Base-by-base conservation (phyloP, 2,329 filamentous ascomycete genomes). In the Zalaria sp. region DNA sequence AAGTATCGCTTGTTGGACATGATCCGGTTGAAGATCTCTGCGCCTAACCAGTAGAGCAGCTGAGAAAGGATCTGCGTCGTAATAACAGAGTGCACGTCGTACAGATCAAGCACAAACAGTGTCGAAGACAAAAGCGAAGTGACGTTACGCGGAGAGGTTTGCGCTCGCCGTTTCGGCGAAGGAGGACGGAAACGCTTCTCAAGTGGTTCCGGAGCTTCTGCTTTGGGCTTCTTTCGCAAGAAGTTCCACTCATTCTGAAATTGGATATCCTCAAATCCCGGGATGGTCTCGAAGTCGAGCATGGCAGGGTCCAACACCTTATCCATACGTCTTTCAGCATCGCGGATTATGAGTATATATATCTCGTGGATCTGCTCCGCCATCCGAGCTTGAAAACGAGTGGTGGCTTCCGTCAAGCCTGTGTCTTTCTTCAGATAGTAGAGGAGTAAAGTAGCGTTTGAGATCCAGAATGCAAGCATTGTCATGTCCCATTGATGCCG, bases 211-310 rank as follows among this genome's bases (percentile, higher is more conserved):
- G 86, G 65, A 3, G 65, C 81, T 61, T 94, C 93, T 34, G 87
- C 79, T 51, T 93, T 87, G 46, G 82, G 77, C 61, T 94, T 96
- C 43, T 83, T 77, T 57, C 91, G 88, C 65, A 98, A 93, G 32
- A 98, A 73, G 54, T 94, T 95, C 91, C 91, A 98, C 59, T 98
- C 91, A 57, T 96, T 88, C 58, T 96, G 89, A 56, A 98, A 98
- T 4, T 86, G 81, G 45, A 98, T 86, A 56, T 94, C 89, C 57
- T 96, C 89, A 50, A 98, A 91, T 1, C 91, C 91, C 1, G 91
- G 89, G 48, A 98, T 98, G 0, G 88, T 95, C 64, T 98, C 91
- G 60, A 96, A 89, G 54, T 98, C 91, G 39, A 98, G 73, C 83
- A 98, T 94, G 18, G 88, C 88, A 27, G 77, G 72, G 57, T 96